Evolutionary conservation across 176 grass and related monocot genomes (phyloP), one percentile per base, ranked within the genome.

Genomic region (Oryza officinalis): DNA sequence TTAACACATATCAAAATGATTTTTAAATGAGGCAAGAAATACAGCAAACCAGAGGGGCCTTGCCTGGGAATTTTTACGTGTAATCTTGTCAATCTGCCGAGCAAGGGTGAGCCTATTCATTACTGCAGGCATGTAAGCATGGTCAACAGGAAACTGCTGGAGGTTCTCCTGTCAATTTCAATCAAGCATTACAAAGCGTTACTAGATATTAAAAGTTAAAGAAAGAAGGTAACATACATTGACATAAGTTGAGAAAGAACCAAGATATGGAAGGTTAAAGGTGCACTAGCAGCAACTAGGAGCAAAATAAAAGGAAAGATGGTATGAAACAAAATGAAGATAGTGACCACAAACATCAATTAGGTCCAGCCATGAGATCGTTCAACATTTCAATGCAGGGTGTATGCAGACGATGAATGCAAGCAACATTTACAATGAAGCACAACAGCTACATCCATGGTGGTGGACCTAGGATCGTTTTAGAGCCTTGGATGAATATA

Each of bases 61-160:
- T 85, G 84, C 94, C 90, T 97, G 90, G 11, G 95, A 97, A 84
- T 14, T 71, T 87, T 92, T 97, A 64, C 78, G 79, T 1, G 71
- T 43, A 72, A 97, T 94, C 75, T 90, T 92, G 67, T 97, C 95
- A 61, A 97, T 90, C 82, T 92, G 92, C 32, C 90, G 88, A 50
- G 95, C 95, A 76, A 97, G 83, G 18, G 92, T 91, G 47, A 97
- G 78, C 46, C 92, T 87, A 79, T 82, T 91, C 78, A 85, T 87
- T 74, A 97, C 75, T 74, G 84, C 92, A 83, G 90, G 81, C 88
- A 97, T 97, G 78, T 94, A 97, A 27, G 88, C 65, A 78, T 87
- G 80, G 81, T 97, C 86, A 52, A 97, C 72, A 83, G 95, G 95
- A 87, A 97, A 97, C 54, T 97, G 95, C 65, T 80, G 84, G 77